A percentile compares a stretch with the other conserved stretches of the same genome.
Conservation (phyloP, 495 filamentous ascomycete species). For the Lasiosphaeria ovina region DNA sequence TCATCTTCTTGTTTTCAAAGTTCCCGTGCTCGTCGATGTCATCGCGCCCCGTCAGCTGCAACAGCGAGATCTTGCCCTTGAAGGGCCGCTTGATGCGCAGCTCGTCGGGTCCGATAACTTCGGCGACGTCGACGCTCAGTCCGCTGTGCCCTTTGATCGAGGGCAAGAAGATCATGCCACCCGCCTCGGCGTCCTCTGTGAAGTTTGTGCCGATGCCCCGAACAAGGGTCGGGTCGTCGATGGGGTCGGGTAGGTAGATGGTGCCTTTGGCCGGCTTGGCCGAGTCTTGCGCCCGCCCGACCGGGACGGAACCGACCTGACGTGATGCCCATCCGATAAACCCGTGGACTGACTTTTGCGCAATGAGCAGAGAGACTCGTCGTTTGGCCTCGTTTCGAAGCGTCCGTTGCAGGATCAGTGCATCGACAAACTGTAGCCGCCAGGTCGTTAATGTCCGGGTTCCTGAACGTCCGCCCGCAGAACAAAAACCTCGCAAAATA, state of each 20-base stretch:
- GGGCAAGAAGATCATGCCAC: conserved; percentile 84
- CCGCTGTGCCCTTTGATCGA: conserved; percentile 71
- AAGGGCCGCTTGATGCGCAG: conserved; percentile 83
- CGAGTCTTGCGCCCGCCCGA: conserved; percentile 84
- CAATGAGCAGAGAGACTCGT: conserved; percentile 87
- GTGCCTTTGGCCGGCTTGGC: conserved; percentile 75
- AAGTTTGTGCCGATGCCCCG: conserved; percentile 88
- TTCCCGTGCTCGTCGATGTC: conserved; percentile 63
- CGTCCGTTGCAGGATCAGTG: conserved; percentile 87
- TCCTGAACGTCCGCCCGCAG: background rate
- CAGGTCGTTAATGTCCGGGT: background rate
- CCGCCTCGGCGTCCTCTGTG: conserved; percentile 64
- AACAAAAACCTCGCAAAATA: background rate
- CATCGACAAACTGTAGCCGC: conserved; percentile 82
- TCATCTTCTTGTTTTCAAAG: conserved; percentile 46
- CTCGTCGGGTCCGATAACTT: conserved; percentile 79
- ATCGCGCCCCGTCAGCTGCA: conserved; percentile 74
- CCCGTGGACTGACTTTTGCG: conserved; percentile 86
- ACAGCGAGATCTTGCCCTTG: conserved; percentile 63
- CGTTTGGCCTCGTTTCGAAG: conserved; percentile 81
- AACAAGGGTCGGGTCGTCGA: conserved; percentile 78
- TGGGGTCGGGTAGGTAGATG: conserved; percentile 88
- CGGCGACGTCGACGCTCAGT: conserved; percentile 74
- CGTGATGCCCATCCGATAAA: conserved; percentile 84
- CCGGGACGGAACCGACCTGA: conserved; percentile 79